Evolutionary conservation across 257 asterid genomes (phyloP).

Genomic region (Datura wrightii): DNA sequence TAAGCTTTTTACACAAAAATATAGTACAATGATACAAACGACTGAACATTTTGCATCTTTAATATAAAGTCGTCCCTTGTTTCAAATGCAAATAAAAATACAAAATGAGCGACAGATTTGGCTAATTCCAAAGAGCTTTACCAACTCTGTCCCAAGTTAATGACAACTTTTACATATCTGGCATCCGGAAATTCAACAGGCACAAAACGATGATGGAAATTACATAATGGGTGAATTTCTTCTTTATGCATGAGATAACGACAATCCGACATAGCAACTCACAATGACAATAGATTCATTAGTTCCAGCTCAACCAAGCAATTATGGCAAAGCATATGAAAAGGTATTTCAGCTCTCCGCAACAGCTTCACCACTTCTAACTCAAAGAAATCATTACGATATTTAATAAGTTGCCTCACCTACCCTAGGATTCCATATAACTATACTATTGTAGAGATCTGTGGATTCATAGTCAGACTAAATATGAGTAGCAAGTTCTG

Average conservation of each 20-base stretch:
- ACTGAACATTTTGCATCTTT: neutral
- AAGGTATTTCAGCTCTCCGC: neutral
- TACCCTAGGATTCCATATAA: neutral
- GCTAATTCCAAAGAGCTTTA: neutral
- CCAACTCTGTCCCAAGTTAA: neutral
- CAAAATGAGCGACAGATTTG: neutral
- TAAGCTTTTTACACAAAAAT: neutral
- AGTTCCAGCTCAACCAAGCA: neutral
- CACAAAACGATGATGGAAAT: neutral
- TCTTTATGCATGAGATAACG: neutral
- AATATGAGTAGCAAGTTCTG: neutral
- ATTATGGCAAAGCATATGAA: neutral
- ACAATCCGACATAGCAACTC: neutral
- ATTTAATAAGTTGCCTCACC: neutral
- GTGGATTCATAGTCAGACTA: neutral
- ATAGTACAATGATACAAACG: neutral
- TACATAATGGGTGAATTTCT: neutral
- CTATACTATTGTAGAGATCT: neutral
- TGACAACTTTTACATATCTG: neutral
- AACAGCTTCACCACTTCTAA: neutral
- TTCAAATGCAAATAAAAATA: neutral
- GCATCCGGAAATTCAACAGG: neutral
- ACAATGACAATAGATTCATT: neutral
- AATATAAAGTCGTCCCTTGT: neutral
- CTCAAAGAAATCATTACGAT: neutral